Evolutionary conservation across 2,329 filamentous ascomycete species (phyloP).

Genomic region (Epichloe scottii): DNA sequence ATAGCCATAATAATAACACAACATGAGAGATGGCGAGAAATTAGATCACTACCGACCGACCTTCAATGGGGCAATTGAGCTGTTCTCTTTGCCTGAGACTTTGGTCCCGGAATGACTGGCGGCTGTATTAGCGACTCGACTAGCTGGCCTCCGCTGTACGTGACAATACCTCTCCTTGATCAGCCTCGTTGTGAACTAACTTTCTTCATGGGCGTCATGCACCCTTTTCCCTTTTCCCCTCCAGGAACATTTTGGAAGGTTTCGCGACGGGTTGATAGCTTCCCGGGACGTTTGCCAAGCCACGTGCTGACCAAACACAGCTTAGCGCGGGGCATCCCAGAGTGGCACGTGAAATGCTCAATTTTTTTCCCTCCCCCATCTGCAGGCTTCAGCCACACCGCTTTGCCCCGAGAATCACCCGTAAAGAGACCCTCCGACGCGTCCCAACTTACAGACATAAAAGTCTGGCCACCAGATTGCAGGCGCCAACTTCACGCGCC

Average conservation of each 20-base stretch:
- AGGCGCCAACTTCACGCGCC: constrained; percentile 5
- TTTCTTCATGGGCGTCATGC: too few relatives aligned
- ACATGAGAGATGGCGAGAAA: neutral
- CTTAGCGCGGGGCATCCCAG: neutral
- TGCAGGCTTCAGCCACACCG: neutral
- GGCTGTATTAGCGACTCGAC: neutral
- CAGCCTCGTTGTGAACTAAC: too few relatives aligned
- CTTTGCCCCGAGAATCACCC: neutral
- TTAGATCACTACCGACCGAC: neutral
- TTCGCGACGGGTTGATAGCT: too few relatives aligned
- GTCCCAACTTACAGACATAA: neutral
- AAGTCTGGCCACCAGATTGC: neutral
- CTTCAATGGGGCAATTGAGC: neutral
- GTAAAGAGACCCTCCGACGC: constrained; percentile 2
- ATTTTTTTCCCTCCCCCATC: neutral
- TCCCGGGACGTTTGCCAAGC: neutral
- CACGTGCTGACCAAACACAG: neutral
- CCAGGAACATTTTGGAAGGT: too few relatives aligned
- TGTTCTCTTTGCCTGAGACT: neutral
- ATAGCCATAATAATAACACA: neutral
- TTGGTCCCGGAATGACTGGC: neutral
- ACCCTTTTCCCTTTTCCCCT: too few relatives aligned
- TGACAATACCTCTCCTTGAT: too few relatives aligned
- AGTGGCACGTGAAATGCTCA: neutral
- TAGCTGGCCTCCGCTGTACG: too few relatives aligned